Conservation (phyloP, 305 asterid genomes). For the Salvia sclarea region DNA sequence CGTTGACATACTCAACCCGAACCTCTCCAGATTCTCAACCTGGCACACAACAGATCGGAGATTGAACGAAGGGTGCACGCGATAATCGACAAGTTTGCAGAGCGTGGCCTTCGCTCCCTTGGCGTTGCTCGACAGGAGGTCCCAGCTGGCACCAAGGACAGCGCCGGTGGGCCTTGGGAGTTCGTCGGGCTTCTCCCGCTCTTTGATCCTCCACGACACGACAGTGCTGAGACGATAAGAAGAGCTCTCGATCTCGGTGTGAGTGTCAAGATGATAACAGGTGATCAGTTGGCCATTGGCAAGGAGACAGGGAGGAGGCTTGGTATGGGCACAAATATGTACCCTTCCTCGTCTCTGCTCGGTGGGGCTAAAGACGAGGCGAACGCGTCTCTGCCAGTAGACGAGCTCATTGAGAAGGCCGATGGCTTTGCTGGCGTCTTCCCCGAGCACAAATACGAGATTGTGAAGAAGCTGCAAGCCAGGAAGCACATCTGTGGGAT, state of each 20-base stretch:
- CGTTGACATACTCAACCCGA: neutral
- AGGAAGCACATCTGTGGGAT: constrained; percentile 73
- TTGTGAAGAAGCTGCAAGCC: constrained; percentile 64
- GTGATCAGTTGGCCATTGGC: constrained; percentile 67
- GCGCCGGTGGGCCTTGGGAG: constrained; percentile 59
- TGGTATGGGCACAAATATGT: constrained; percentile 77
- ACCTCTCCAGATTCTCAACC: constrained; percentile 36
- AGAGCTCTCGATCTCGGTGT: constrained; percentile 63
- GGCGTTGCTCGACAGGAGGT: constrained; percentile 69
- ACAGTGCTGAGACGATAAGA: constrained; percentile 58
- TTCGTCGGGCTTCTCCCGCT: constrained; percentile 58
- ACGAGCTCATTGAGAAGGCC: constrained; percentile 65
- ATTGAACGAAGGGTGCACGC: constrained; percentile 48
- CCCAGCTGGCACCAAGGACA: constrained; percentile 50
- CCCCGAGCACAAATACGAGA: constrained; percentile 77
- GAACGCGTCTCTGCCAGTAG: constrained; percentile 45
- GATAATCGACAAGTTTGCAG: constrained; percentile 72
- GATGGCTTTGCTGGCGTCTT: constrained; percentile 76
- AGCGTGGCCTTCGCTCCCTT: constrained; percentile 80
- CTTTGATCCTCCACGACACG: constrained; percentile 64
- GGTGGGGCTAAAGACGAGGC: constrained; percentile 52
- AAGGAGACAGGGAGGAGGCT: constrained; percentile 70
- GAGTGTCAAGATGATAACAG: constrained; percentile 63
- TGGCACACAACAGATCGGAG: constrained; percentile 39
- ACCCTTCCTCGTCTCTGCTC: constrained; percentile 68